A percentile compares a stretch with the other conserved stretches of the same genome.
Evolutionary conservation across 495 filamentous ascomycete species (phyloP).

Genomic region (Glonium stellatum): DNA sequence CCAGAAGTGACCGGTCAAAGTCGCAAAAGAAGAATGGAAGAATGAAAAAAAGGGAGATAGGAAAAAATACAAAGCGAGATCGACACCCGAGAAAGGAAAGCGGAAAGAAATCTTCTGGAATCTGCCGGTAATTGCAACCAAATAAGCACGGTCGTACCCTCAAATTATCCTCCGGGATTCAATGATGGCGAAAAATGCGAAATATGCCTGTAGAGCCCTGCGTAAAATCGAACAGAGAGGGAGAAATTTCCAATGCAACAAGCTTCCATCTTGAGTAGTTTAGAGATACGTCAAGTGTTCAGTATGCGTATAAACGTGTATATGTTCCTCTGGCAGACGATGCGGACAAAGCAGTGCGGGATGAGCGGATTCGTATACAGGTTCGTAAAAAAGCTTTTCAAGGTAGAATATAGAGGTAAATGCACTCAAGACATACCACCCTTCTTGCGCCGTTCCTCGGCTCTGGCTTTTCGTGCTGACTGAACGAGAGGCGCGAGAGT

Average conservation of each 20-base stretch:
- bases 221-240: not conserved
- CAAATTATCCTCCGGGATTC: not conserved
- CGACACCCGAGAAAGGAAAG: not conserved
- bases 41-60: not conserved
- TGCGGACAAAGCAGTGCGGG: not conserved
- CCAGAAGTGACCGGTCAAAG: not conserved
- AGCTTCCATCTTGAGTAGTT: not conserved
- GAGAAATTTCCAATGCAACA: not conserved
- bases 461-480: constrained; percentile 73
- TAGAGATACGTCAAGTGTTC: not conserved
- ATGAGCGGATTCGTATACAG: not conserved
- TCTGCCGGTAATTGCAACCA: no score
- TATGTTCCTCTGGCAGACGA: not conserved
- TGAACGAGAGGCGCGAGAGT: constrained; percentile 78
- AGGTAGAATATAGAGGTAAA: not conserved
- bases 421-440: constrained; percentile 21
- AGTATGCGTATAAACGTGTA: not conserved
- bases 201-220: not conserved
- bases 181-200: not conserved
- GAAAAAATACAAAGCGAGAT: not conserved
- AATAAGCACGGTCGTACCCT: not conserved
- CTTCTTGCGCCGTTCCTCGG: constrained; percentile 67
- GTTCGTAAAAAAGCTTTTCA: not conserved
- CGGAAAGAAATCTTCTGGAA: not conserved
- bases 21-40: not conserved